These are phyloP conservation scores for Styphnolobium japonicum DNA, from an alignment of 306 rosid genomes.

Conservation along the genomic window DNA sequence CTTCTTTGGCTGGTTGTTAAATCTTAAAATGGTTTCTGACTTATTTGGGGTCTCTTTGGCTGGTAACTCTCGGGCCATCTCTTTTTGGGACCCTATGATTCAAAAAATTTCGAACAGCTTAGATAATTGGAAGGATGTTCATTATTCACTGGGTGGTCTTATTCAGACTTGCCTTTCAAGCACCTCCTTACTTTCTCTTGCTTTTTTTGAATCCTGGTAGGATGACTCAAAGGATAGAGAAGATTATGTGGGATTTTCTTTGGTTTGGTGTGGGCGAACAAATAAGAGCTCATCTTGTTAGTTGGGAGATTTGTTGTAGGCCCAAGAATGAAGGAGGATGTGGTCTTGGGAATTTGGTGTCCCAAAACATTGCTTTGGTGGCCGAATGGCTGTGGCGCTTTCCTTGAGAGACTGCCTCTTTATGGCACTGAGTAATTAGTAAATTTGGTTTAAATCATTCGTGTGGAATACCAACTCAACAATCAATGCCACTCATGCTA, in stretches of 20 bases:
- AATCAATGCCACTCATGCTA: not conserved
- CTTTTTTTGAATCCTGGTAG: too few species aligned
- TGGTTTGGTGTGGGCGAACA: not conserved
- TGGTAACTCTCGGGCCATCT: too few species aligned
- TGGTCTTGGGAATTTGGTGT: not conserved
- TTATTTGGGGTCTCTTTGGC: too few species aligned
- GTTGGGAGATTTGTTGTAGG: not conserved
- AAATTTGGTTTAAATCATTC: not conserved
- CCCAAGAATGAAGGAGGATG: not conserved
- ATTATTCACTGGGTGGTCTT: not conserved
- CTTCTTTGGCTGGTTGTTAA: too few species aligned
- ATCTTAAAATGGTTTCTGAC: too few species aligned
- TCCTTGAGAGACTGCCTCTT: not conserved
- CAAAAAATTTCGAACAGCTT: too few species aligned
- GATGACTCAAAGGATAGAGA: not conserved
- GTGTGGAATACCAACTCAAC: not conserved
- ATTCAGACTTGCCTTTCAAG: not conserved
- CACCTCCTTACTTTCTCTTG: too few species aligned
- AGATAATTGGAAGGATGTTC: too few species aligned
- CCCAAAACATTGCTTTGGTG: not conserved
- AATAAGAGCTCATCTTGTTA: not conserved
- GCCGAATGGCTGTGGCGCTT: not conserved
- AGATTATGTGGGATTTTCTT: not conserved
- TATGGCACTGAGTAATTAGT: not conserved
- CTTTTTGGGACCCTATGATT: too few species aligned